Conservation (phyloP, 1,139 yeast species). For the Diutina siamensis region DNA sequence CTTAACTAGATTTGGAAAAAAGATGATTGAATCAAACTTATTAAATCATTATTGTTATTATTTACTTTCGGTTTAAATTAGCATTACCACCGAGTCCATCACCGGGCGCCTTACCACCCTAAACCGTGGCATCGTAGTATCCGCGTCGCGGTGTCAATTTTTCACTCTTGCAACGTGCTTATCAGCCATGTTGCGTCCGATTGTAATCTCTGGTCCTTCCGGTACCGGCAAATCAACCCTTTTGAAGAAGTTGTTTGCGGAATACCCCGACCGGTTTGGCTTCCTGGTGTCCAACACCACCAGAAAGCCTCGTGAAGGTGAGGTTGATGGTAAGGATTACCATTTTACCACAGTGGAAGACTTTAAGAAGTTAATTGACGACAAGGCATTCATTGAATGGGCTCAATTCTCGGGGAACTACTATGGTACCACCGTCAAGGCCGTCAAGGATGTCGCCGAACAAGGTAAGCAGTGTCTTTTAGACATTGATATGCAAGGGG, state of each 20-base stretch:
- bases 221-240: constrained; percentile 96
- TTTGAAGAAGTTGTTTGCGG: constrained; percentile 79
- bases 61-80: no score
- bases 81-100: no score
- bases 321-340: constrained; percentile 79
- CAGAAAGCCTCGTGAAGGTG: constrained; percentile 85
- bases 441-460: constrained; percentile 66
- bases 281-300: constrained; percentile 73
- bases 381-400: constrained; percentile 83
- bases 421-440: constrained; percentile 84
- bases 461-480: constrained; percentile 69
- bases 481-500: constrained; percentile 99
- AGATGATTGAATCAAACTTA: no score
- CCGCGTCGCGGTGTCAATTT: neutral
- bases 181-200: neutral
- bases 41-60: no score
- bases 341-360: constrained; percentile 71
- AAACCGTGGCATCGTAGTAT: neutral
- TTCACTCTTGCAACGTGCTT: neutral
- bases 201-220: constrained; percentile 94
- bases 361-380: constrained; percentile 64
- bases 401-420: constrained; percentile 96
- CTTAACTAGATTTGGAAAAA: no score
- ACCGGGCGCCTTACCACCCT: no score
- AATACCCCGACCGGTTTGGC: constrained; percentile 81